Evolutionary conservation across 163 green algal species (phyloP).

Genomic region (Scenedesmus sp.): DNA sequence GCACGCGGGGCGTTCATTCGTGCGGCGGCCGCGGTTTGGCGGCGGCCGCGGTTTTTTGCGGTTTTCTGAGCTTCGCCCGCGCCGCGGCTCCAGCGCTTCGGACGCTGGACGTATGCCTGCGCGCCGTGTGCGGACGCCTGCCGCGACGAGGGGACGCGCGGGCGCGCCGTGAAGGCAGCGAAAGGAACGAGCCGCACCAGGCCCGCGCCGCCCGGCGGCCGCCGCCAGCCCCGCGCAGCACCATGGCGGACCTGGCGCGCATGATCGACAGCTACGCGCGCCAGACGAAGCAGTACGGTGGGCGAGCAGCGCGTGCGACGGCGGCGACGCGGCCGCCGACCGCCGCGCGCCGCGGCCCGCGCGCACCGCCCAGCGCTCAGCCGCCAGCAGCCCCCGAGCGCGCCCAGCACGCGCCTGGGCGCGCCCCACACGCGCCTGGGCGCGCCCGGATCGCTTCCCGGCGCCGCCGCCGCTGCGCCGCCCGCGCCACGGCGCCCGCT

Average conservation of each 20-base stretch:
- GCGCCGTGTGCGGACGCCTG: not conserved
- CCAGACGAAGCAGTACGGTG: constrained; percentile 6
- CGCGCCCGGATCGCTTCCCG: not conserved
- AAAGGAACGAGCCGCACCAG: too few species aligned
- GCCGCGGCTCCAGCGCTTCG: too few species aligned
- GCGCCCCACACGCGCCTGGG: not conserved
- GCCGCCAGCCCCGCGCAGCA: not conserved
- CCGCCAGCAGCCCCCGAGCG: not conserved
- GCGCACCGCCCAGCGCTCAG: not conserved
- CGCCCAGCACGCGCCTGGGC: not conserved
- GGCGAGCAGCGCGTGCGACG: not conserved
- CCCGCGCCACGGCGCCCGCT: too few species aligned
- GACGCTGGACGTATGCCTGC: too few species aligned
- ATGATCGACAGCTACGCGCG: constrained; percentile 13
- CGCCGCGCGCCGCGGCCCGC: not conserved
- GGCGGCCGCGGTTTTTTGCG: too few species aligned
- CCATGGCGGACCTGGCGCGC: constrained; percentile 26
- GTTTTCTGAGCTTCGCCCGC: too few species aligned
- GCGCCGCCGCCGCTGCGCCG: not conserved
- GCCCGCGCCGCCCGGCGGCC: too few species aligned
- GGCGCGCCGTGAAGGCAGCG: not conserved
- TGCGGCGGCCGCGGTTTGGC: not conserved
- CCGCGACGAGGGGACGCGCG: not conserved
- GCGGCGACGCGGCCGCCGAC: too few species aligned
- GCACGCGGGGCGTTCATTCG: not conserved